Conservation (phyloP, 202 grass and related monocot species). For the Bolboschoenoplectus hybrid region DNA sequence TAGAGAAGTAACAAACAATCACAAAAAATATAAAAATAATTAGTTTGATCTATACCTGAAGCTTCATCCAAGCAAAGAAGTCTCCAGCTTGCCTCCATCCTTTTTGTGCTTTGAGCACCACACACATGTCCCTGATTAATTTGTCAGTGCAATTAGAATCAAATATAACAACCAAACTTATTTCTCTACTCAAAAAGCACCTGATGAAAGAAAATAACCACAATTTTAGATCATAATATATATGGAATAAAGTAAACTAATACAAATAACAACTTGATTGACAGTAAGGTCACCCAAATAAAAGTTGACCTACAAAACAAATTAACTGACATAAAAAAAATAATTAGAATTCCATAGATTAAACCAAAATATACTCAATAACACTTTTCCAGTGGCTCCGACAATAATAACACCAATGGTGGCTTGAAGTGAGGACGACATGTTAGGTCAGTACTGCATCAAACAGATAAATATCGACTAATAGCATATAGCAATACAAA, state of each 20-base stretch:
- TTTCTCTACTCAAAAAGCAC: neutral
- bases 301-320: neutral
- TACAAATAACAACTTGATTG: neutral
- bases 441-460: neutral
- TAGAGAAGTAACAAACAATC: neutral
- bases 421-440: neutral
- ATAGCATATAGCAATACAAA: too few relatives aligned
- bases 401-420: neutral
- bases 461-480: neutral
- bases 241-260: neutral
- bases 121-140: constrained; percentile 72
- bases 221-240: neutral
- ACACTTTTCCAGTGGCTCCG: neutral
- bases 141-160: constrained; percentile 18
- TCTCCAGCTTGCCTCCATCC: constrained; percentile 77
- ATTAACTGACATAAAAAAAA: neutral
- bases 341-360: neutral
- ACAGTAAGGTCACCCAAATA: neutral
- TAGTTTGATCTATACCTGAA: constrained; percentile 48
- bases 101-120: constrained; percentile 78
- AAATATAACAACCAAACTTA: constrained; percentile 22
- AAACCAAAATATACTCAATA: neutral
- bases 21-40: neutral
- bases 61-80: constrained; percentile 97
- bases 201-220: neutral